A percentile compares a stretch with the other conserved stretches of the same genome.
These are phyloP conservation scores for Myochromella boudieri DNA, from an alignment of 768 basidiomycete species.

Conservation along the genomic window DNA sequence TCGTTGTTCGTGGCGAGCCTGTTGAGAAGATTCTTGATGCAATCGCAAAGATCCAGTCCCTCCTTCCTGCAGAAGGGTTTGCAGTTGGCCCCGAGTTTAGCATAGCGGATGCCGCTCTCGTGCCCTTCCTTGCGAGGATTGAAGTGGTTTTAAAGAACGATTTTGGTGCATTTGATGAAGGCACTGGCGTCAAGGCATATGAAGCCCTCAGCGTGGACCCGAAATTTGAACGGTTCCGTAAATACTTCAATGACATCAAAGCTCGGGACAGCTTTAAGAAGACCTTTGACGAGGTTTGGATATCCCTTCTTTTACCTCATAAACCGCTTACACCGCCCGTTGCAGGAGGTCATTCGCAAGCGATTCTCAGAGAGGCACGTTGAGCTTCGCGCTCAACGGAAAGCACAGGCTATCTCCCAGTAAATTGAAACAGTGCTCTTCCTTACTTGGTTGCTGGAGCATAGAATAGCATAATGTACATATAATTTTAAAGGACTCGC, in stretches of 20 bases:
- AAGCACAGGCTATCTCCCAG: neutral
- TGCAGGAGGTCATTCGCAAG: slow-evolving; percentile 5
- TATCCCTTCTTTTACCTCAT: too few relatives aligned
- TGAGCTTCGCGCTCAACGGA: slow-evolving; percentile 7
- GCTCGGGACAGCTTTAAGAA: slow-evolving; percentile 52
- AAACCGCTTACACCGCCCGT: neutral
- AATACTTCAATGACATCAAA: slow-evolving; percentile 48
- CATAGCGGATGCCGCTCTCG: slow-evolving; percentile 62
- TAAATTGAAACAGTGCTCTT: too few relatives aligned
- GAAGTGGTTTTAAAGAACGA: slow-evolving; percentile 47
- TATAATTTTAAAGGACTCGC: too few relatives aligned
- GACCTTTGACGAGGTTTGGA: slow-evolving; percentile 55
- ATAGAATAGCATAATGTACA: too few relatives aligned
- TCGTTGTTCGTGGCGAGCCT: slow-evolving; percentile 38
- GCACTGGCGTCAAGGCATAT: slow-evolving; percentile 44
- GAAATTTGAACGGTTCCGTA: slow-evolving; percentile 49
- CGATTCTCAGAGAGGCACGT: neutral
- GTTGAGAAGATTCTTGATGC: slow-evolving; percentile 39
- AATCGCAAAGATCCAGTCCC: slow-evolving; percentile 46
- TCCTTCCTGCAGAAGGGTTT: slow-evolving; percentile 49
- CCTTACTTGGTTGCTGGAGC: too few relatives aligned
- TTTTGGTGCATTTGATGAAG: slow-evolving; percentile 47
- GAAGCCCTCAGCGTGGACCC: slow-evolving; percentile 39
- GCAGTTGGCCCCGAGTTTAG: slow-evolving; percentile 48
- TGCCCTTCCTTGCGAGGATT: slow-evolving; percentile 60